These are phyloP conservation scores for Sphenostylis stenocarpa DNA, from an alignment of 306 rosid genomes.

Conservation along the genomic window DNA sequence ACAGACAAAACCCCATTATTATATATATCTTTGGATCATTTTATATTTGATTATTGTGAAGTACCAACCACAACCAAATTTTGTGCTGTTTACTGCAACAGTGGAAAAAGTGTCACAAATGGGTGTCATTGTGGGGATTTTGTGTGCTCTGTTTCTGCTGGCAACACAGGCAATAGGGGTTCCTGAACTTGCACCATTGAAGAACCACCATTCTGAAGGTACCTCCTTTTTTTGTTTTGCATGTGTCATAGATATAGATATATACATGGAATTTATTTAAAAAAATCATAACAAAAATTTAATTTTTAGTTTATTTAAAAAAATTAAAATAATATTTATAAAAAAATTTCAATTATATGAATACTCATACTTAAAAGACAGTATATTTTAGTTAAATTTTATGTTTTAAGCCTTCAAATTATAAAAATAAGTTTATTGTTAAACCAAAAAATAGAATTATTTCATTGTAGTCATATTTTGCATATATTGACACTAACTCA, in stretches of 20 bases:
- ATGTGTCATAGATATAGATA: too few species aligned
- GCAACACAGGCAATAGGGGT: not conserved
- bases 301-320: too few species aligned
- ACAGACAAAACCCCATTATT: not conserved
- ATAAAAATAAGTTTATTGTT: too few species aligned
- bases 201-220: slow-evolving; percentile 26
- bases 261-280: too few species aligned
- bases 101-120: not conserved
- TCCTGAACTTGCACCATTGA: not conserved
- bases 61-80: not conserved
- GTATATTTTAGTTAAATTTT: not conserved
- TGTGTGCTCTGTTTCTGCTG: slow-evolving; percentile 5
- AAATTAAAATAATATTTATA: too few species aligned
- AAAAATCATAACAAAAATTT: too few species aligned
- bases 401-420: too few species aligned
- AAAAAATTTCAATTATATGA: too few species aligned
- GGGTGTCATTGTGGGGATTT: slow-evolving; percentile 20
- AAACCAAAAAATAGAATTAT: slow-evolving; percentile 24
- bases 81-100: not conserved
- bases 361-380: too few species aligned
- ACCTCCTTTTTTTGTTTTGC: not conserved
- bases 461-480: not conserved
- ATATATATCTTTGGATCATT: not conserved
- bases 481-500: not conserved
- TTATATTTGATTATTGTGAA: not conserved